phyloP scores from a whole-genome alignment of 2,329 filamentous ascomycete species.

The Aspergillus ruber region DNA sequence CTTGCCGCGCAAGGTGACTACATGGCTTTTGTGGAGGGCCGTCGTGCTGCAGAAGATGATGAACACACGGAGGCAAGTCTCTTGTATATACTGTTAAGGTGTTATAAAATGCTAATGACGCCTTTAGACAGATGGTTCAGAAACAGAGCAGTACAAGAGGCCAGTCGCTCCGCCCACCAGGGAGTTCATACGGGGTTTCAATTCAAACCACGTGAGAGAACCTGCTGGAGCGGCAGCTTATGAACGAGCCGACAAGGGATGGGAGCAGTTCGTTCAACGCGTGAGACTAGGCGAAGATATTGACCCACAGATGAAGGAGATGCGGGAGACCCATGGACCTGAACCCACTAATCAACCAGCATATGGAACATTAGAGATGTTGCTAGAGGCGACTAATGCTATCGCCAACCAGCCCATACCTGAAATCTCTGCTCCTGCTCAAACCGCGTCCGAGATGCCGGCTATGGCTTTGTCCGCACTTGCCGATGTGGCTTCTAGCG shows the following conservation, averaged over 20 bases:
- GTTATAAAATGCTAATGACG: constrained; percentile 8
- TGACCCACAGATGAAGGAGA: constrained; percentile 33
- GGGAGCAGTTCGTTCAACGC: constrained; percentile 37
- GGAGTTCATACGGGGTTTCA: constrained; percentile 28
- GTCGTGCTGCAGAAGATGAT: constrained; percentile 34
- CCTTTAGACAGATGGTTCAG: constrained; percentile 24
- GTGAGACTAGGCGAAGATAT: constrained; percentile 33
- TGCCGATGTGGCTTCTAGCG: constrained; percentile 24
- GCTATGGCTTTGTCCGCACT: constrained; percentile 16
- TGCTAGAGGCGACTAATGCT: constrained; percentile 2
- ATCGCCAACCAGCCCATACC: constrained; percentile 3
- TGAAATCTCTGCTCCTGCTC: not conserved
- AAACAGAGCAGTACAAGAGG: constrained; percentile 22
- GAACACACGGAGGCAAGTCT: constrained; percentile 34
- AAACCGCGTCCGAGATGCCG: not conserved
- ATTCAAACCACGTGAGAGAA: constrained; percentile 28
- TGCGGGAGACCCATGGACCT: constrained; percentile 20
- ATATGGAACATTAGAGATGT: constrained; percentile 6
- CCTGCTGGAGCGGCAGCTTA: constrained; percentile 29
- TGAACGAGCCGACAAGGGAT: constrained; percentile 29
- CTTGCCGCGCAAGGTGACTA: constrained; percentile 35
- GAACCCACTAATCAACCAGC: constrained; percentile 1
- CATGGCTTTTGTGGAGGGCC: constrained; percentile 33
- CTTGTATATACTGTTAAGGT: constrained; percentile 11
- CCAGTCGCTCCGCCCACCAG: constrained; percentile 16